phyloP scores from a whole-genome alignment of 164 flowering plant species.

The Cinnamomum chago region DNA sequence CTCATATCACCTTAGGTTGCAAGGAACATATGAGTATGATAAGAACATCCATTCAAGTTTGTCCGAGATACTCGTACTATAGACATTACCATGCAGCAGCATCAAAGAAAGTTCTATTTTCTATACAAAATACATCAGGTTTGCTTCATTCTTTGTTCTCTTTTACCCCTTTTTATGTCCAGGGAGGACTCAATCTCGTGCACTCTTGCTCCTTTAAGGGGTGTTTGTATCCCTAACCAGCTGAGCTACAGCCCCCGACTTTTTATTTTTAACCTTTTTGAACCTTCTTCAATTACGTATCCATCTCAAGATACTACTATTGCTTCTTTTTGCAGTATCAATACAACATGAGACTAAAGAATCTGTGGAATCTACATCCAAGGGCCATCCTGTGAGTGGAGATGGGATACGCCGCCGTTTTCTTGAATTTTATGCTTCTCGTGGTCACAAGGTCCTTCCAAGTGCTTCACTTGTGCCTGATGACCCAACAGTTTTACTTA shows the following conservation, averaged over 20 bases:
- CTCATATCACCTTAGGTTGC: conserved; percentile 6
- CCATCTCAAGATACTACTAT: conserved; percentile 3
- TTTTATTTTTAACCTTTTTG: too few species aligned
- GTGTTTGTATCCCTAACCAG: too few species aligned
- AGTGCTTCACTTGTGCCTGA: conserved; percentile 97
- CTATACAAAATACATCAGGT: conserved; percentile 44
- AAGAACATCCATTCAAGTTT: conserved; percentile 18
- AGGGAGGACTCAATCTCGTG: too few species aligned
- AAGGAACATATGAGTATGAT: conserved; percentile 18
- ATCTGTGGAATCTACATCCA: conserved; percentile 29
- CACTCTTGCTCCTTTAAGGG: too few species aligned
- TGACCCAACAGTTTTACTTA: conserved; percentile 90
- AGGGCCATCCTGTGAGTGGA: conserved; percentile 49
- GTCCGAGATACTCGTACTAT: conserved; percentile 12
- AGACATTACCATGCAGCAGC: conserved; percentile 11
- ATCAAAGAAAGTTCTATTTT: conserved; percentile 12
- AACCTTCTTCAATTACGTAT: background rate
- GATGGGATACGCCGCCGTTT: conserved; percentile 74
- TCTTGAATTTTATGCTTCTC: conserved; percentile 87
- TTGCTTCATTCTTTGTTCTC: conserved; percentile 9
- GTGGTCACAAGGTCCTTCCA: conserved; percentile 84
- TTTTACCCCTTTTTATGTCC: background rate
- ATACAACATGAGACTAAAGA: conserved; percentile 51
- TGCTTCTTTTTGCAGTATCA: conserved; percentile 49
- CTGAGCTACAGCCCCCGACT: too few species aligned